Evolutionary conservation across 2,329 filamentous ascomycete genomes (phyloP).

Genomic region (Myotisia sp.): DNA sequence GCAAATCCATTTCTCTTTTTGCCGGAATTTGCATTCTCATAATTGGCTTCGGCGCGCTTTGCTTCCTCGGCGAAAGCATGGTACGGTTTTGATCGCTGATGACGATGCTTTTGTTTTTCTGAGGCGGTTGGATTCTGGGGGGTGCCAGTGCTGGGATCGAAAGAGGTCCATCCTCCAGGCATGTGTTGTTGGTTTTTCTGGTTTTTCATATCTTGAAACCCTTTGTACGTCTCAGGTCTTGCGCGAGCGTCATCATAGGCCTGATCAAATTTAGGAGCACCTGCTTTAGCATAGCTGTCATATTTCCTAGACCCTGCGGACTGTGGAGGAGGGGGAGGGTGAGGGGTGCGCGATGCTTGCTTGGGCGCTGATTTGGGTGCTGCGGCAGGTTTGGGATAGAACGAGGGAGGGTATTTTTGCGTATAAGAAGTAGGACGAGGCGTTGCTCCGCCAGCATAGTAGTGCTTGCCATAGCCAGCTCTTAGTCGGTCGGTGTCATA

Average conservation of each 20-base stretch:
- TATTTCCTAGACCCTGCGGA: conserved; percentile 29
- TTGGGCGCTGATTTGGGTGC: conserved; percentile 1
- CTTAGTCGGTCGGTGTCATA: conserved; percentile 50
- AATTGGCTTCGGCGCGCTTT: conserved; percentile 21
- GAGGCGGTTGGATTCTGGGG: conserved; percentile 12
- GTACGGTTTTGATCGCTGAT: conserved; percentile 25
- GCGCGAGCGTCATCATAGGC: conserved; percentile 27
- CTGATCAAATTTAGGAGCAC: conserved; percentile 27
- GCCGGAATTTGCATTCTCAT: conserved; percentile 27
- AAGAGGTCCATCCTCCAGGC: conserved; percentile 24
- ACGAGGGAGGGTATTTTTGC: conserved; percentile 13
- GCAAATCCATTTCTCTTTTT: conserved; percentile 45
- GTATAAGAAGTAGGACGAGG: conserved; percentile 12
- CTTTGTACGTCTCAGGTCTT: conserved; percentile 31
- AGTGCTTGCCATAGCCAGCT: conserved; percentile 26
- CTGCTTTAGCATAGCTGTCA: conserved; percentile 28
- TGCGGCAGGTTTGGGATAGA: conserved; percentile 5
- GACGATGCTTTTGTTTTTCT: conserved; percentile 9
- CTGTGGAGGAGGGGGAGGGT: conserved; percentile 17
- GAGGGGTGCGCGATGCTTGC: too few species aligned
- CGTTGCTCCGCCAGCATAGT: too few species aligned
- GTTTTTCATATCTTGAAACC: conserved; percentile 32
- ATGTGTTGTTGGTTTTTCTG: conserved; percentile 7
- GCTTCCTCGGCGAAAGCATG: conserved; percentile 23
- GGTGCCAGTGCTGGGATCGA: conserved; percentile 26